Percentiles rank a stretch among this genome's conserved stretches.
Evolutionary conservation across 169 alveolate genomes (phyloP).

Genomic region (Eimeria sp.): DNA sequence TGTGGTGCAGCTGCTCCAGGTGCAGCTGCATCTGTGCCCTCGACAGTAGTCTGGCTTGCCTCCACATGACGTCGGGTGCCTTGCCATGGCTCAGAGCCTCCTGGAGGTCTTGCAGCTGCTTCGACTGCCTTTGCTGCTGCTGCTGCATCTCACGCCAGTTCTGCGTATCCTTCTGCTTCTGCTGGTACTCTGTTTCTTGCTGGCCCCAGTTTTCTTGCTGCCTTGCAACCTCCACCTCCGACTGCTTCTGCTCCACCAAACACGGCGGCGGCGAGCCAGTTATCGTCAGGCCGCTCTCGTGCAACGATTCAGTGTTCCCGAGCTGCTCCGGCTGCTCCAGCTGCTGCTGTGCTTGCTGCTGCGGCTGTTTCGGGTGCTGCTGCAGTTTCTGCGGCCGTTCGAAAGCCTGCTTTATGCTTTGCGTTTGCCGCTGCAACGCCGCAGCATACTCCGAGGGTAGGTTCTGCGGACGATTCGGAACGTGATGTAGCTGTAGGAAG

Average conservation of each 20-base stretch:
- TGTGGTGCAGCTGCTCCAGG: conserved; percentile 3
- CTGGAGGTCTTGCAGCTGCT: not conserved
- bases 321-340: not conserved
- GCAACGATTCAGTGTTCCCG: not conserved
- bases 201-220: not conserved
- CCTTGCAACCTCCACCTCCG: not conserved
- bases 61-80: not conserved
- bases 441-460: not conserved
- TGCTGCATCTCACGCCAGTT: not conserved
- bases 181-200: not conserved
- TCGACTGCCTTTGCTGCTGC: conserved; percentile 1
- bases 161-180: not conserved
- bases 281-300: not conserved
- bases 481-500: not conserved
- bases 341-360: not conserved
- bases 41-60: not conserved
- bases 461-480: not conserved
- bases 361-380: conserved; percentile 8
- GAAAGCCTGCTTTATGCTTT: not conserved
- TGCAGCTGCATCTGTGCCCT: conserved; percentile 18
- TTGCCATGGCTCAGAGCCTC: not conserved
- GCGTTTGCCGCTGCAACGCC: conserved; percentile 8
- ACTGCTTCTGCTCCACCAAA: not conserved
- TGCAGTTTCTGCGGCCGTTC: conserved; percentile 6
- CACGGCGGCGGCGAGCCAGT: not conserved